Evolutionary conservation across 2,329 filamentous ascomycete species (phyloP).

Genomic region (Monilinia aucupariae): DNA sequence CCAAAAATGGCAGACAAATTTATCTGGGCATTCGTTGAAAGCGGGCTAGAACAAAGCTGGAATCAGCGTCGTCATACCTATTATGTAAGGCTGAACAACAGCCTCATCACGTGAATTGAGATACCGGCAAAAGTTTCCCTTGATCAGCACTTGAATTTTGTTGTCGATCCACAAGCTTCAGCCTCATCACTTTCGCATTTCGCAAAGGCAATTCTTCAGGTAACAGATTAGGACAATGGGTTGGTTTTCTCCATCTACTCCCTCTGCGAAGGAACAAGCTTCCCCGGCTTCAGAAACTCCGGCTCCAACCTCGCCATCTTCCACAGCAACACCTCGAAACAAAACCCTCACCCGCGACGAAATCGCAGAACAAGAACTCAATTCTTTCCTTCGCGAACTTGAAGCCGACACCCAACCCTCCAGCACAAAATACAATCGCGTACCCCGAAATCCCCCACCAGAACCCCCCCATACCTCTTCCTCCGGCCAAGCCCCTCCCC

Average conservation of each 20-base stretch:
- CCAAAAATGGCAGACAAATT: not conserved
- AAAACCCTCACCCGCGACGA: constrained; percentile 30
- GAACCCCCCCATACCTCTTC: not conserved
- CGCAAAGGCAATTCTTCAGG: constrained; percentile 14
- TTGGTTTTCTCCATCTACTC: constrained; percentile 51
- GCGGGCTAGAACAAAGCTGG: not conserved
- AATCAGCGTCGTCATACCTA: constrained; percentile 21
- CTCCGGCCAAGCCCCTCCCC: constrained; percentile 17
- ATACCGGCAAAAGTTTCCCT: constrained; percentile 1
- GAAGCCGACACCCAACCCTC: constrained; percentile 26
- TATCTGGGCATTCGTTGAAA: not conserved
- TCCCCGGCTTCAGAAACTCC: not conserved
- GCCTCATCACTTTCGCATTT: constrained; percentile 13
- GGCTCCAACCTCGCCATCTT: constrained; percentile 20
- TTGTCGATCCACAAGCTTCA: constrained; percentile 16
- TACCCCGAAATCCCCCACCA: constrained; percentile 23
- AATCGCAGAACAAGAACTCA: constrained; percentile 34
- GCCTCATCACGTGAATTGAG: constrained; percentile 7
- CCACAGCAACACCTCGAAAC: constrained; percentile 18
- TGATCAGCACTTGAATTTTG: constrained; percentile 10
- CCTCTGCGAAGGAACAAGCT: constrained; percentile 21
- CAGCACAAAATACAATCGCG: constrained; percentile 30
- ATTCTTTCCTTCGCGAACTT: constrained; percentile 36
- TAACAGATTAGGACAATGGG: constrained; percentile 45
- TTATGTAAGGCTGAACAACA: constrained; percentile 16